phyloP scores from a whole-genome alignment of 179 eudicot species.

The Actinidia arguta region DNA sequence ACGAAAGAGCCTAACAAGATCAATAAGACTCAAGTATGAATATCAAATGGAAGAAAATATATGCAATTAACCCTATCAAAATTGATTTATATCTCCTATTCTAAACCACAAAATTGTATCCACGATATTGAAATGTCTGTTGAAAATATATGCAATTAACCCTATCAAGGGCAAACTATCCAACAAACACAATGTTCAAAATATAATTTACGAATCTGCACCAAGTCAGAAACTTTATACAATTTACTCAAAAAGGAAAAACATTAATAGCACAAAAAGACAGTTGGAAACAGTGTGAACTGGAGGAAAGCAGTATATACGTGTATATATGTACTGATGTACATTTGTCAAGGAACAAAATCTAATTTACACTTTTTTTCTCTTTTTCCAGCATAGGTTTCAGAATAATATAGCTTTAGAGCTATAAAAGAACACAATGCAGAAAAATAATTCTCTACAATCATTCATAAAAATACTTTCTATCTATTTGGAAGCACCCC shows the following conservation, averaged over 20 bases:
- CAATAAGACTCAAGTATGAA: constrained; percentile 2
- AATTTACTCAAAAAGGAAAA: background rate
- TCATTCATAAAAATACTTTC: background rate
- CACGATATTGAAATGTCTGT: background rate
- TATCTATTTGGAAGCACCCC: background rate
- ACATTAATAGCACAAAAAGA: background rate
- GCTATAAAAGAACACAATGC: background rate
- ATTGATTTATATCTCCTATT: background rate
- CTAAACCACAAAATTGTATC: background rate
- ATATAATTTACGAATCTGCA: background rate
- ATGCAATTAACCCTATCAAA: too few species aligned
- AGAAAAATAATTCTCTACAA: background rate
- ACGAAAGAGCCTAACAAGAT: background rate
- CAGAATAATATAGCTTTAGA: background rate
- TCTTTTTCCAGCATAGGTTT: background rate
- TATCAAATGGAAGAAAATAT: background rate
- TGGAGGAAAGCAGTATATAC: constrained; percentile 14
- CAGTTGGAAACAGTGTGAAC: background rate
- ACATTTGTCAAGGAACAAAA: background rate
- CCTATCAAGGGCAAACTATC: background rate
- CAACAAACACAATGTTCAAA: constrained; percentile 10
- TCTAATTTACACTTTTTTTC: too few species aligned
- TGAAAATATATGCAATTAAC: background rate
- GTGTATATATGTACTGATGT: background rate
- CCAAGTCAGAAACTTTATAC: background rate